Conservation (phyloP, 805 yeast genomes). For the Scheffersomyces spartinae region DNA sequence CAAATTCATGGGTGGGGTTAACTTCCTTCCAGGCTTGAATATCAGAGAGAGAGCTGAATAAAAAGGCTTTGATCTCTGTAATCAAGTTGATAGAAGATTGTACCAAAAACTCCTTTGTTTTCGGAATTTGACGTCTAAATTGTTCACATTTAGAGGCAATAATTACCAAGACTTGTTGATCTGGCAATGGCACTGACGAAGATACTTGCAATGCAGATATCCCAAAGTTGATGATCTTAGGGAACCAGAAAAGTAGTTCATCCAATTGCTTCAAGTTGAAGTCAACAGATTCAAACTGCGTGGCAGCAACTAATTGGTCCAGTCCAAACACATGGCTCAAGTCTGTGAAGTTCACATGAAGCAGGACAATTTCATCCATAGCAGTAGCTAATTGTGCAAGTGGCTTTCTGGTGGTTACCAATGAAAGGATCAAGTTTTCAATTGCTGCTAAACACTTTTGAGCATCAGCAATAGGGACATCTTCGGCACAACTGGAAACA, state of each 20-base stretch:
- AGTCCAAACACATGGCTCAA: conserved; percentile 5
- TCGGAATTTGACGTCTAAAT: too few relatives aligned
- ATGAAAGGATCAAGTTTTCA: conserved; percentile 55
- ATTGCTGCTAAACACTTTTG: conserved; percentile 66
- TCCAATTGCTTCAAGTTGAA: conserved; percentile 8
- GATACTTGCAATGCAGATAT: conserved; percentile 7
- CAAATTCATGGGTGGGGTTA: conserved; percentile 26
- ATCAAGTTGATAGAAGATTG: conserved; percentile 12
- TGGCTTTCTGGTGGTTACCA: conserved; percentile 44
- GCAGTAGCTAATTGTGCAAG: conserved; percentile 20
- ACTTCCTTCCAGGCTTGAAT: conserved; percentile 23
- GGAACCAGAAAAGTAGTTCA: conserved; percentile 16
- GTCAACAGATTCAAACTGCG: conserved; percentile 9
- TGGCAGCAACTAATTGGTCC: conserved; percentile 7
- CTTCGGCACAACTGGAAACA: conserved; percentile 50
- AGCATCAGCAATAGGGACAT: conserved; percentile 63
- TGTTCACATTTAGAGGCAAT: too few relatives aligned
- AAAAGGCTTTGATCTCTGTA: conserved; percentile 8
- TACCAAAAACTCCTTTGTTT: too few relatives aligned
- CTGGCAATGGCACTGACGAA: too few relatives aligned
- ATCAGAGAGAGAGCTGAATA: conserved; percentile 11
- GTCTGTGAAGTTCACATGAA: too few relatives aligned
- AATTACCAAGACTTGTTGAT: conserved; percentile 5
- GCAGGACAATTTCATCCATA: conserved; percentile 7
- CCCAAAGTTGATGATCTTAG: conserved; percentile 26